Conservation (phyloP, 495 filamentous ascomycete species). For the Neurospora sp. region DNA sequence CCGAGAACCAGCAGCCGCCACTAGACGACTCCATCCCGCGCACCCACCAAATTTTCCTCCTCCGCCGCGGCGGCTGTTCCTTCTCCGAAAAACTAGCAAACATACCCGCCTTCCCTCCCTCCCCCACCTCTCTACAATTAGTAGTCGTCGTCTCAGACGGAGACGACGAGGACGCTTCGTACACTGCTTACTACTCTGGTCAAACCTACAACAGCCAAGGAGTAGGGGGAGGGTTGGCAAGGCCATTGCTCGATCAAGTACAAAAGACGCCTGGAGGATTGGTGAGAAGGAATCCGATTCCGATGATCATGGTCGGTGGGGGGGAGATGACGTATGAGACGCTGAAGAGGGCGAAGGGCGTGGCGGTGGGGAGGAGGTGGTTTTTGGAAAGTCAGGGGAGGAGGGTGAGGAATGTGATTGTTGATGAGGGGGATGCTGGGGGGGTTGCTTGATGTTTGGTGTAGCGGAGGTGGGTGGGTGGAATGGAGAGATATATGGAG, state of each 20-base stretch:
- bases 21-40: slow-evolving; percentile 39
- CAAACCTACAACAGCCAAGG: slow-evolving; percentile 13
- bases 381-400: slow-evolving; percentile 72
- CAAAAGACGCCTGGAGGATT: slow-evolving; percentile 66
- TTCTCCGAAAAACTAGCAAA: slow-evolving; percentile 76
- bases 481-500: no score
- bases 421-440: slow-evolving; percentile 35
- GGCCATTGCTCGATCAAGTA: slow-evolving; percentile 67
- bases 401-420: slow-evolving; percentile 67
- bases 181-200: slow-evolving; percentile 3
- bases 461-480: no score
- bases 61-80: slow-evolving; percentile 74
- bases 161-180: slow-evolving; percentile 31
- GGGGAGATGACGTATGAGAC: slow-evolving; percentile 57
- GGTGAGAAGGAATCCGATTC: slow-evolving; percentile 58
- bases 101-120: slow-evolving; percentile 66
- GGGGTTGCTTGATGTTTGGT: not conserved
- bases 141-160: slow-evolving; percentile 67
- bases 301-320: slow-evolving; percentile 77
- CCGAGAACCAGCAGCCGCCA: not conserved
- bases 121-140: slow-evolving; percentile 52
- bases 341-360: slow-evolving; percentile 44
- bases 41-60: slow-evolving; percentile 68
- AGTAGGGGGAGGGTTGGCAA: slow-evolving; percentile 19
- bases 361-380: slow-evolving; percentile 71